Base-by-base conservation (phyloP, 2,329 filamentous ascomycete species). In the Trichoderma lentiforme region DNA sequence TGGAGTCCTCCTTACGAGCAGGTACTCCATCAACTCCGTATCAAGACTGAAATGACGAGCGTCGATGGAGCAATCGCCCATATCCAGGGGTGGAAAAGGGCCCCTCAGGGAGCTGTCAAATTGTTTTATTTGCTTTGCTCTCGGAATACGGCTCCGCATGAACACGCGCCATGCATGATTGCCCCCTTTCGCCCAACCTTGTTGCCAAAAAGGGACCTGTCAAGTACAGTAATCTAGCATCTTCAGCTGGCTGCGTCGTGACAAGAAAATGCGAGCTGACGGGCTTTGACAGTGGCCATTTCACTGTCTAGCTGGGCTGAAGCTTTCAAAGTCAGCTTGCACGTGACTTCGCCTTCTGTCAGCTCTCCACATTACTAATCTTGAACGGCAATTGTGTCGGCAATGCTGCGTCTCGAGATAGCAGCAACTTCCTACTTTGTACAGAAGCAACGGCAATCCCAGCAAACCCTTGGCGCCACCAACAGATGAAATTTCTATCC, bases 401-500 rank as follows among this genome's bases (percentile, higher is more conserved):
- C 66, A 68, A 61, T 69, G 66, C 26, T 14, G 28, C 66, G 57
- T n/a, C 66, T 32, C 39, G 34, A 43, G 39, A 69, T 69, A 36
- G 60, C 66, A 53, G 34, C 56, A 24, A 6, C 26, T 26, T 51
- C 24, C 14, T 30, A 21, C 57, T 34, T 60, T 53, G 47, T 53
- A 21, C 47, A 6, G 47, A 24, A 32, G 28, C 28, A 14, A 60
- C 30, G 57, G 57, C 26, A 30, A 65, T 65, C 53, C 60, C 12
- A n/a, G 24, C 43, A 14, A 60, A 51, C 28, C 36, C 57, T 69
- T 61, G 66, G 28, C 66, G 66, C 66, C 57, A 69, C 57, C 66
- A 53, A 61, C 32, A 18, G 56, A 12, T 14, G 26, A 69, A 69
- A 51, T 69, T 69, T 61, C 53, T 36, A 69, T 69, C 66, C 66